These are phyloP conservation scores for Aspergillus funiculosus DNA, from an alignment of 495 filamentous ascomycete species.

Conservation along the genomic window DNA sequence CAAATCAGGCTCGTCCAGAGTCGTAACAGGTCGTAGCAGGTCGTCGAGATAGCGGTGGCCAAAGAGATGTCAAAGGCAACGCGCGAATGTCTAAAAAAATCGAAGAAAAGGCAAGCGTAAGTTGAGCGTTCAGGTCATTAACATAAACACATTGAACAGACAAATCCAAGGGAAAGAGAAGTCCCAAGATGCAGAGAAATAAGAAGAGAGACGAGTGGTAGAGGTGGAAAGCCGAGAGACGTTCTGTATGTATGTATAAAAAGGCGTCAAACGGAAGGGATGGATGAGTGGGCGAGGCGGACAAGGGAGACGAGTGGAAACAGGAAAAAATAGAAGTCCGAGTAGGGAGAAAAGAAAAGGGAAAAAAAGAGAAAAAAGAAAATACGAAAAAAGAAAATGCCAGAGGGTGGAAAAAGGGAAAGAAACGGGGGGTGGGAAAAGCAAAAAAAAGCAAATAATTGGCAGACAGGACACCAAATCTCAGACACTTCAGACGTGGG, in stretches of 20 bases:
- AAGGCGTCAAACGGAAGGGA: slow-evolving; percentile 30
- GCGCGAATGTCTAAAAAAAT: slow-evolving; percentile 6
- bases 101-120: slow-evolving; percentile 17
- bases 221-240: slow-evolving; percentile 12
- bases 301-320: slow-evolving; percentile 29
- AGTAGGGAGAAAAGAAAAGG: slow-evolving; percentile 14
- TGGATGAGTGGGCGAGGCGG: slow-evolving; percentile 18
- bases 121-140: slow-evolving; percentile 21
- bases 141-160: slow-evolving; percentile 18
- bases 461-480: slow-evolving; percentile 8
- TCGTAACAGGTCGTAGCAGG: slow-evolving; percentile 27
- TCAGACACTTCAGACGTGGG: slow-evolving; percentile 18
- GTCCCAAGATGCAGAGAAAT: slow-evolving; percentile 2
- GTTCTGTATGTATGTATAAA: slow-evolving; percentile 25
- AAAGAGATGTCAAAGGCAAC: slow-evolving; percentile 10
- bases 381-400: slow-evolving; percentile 14
- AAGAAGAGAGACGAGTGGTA: slow-evolving; percentile 5
- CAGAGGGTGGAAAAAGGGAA: slow-evolving; percentile 8
- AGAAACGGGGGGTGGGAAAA: slow-evolving; percentile 11
- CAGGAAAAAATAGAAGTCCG: slow-evolving; percentile 33
- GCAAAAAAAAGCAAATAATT: slow-evolving; percentile 10
- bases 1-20: slow-evolving; percentile 18
- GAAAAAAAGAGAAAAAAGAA: slow-evolving; percentile 15
- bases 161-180: slow-evolving; percentile 14
- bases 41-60: slow-evolving; percentile 14